A percentile compares a stretch with the other conserved stretches of the same genome.
Conservation (phyloP, 2,329 filamentous ascomycete species). For the Graphilbum fragrans region DNA sequence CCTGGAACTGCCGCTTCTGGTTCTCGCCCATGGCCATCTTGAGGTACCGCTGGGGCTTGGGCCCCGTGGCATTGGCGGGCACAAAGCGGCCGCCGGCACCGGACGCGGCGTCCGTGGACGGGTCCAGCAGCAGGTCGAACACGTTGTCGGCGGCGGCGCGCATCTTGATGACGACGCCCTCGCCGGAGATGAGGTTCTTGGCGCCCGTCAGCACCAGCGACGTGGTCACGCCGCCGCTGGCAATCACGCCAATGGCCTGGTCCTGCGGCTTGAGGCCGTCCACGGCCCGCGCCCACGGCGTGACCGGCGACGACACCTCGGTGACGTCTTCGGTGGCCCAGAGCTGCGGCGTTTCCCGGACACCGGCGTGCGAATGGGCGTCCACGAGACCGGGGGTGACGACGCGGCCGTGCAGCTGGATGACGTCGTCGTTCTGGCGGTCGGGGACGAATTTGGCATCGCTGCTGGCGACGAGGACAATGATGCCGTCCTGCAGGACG, state of each 20-base stretch:
- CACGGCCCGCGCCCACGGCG: constrained; percentile 23
- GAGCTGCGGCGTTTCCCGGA: constrained; percentile 20
- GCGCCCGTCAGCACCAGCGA: constrained; percentile 32
- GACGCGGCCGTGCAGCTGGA: constrained; percentile 21
- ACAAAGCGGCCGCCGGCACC: constrained; percentile 15
- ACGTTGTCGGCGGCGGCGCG: constrained; percentile 23
- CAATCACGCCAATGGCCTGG: constrained; percentile 21
- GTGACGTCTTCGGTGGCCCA: constrained; percentile 22
- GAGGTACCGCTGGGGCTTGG: constrained; percentile 24
- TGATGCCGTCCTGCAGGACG: background rate
- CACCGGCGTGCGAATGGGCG: constrained; percentile 30
- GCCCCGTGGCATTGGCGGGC: background rate
- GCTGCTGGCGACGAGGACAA: background rate
- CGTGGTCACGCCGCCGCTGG: constrained; percentile 30
- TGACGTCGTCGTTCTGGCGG: background rate
- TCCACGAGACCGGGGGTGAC: constrained; percentile 31
- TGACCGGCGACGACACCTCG: constrained; percentile 23
- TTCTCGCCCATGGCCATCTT: constrained; percentile 36
- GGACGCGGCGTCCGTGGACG: constrained; percentile 11
- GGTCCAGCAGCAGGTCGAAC: constrained; percentile 29
- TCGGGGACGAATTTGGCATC: background rate
- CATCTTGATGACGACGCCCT: constrained; percentile 30
- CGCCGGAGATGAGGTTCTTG: constrained; percentile 32
- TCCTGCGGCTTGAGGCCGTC: constrained; percentile 30
- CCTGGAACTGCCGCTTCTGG: constrained; percentile 22